Evolutionary conservation across 345 rosid genomes (phyloP).

Genomic region (Physaria fendleri): DNA sequence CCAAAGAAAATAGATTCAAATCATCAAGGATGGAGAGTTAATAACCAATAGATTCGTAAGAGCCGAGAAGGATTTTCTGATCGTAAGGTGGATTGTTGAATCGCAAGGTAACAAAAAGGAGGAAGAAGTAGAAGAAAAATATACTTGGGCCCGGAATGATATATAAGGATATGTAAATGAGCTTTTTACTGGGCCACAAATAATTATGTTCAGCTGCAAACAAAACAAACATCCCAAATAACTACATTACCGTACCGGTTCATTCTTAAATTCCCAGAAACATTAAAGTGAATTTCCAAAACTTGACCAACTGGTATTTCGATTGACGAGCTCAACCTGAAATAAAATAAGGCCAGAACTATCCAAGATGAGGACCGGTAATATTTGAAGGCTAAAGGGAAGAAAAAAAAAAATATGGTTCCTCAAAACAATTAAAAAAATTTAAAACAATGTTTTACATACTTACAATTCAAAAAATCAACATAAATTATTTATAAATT

Average conservation of each 20-base stretch:
- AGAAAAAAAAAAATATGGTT: too few species aligned
- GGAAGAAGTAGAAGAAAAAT: background rate
- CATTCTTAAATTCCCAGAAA: background rate
- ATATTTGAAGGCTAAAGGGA: too few species aligned
- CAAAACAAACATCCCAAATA: too few species aligned
- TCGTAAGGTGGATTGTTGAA: background rate
- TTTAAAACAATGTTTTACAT: too few species aligned
- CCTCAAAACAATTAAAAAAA: too few species aligned
- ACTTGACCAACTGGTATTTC: constrained; percentile 21
- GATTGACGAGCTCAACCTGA: constrained; percentile 11
- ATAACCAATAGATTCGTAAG: background rate
- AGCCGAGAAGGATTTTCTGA: background rate
- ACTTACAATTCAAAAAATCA: too few species aligned
- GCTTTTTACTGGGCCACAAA: background rate
- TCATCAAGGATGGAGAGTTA: background rate
- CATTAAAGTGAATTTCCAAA: constrained; percentile 13
- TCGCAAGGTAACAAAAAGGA: background rate
- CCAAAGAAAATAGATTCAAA: background rate
- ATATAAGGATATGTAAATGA: background rate
- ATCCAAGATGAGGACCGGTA: too few species aligned
- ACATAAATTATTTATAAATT: too few species aligned
- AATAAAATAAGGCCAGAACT: too few species aligned
- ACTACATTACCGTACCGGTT: too few species aligned
- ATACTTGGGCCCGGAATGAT: background rate
- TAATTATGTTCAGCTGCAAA: background rate